Conservation (phyloP, 2,329 filamentous ascomycete genomes). For the Monilinia aucupariae region DNA sequence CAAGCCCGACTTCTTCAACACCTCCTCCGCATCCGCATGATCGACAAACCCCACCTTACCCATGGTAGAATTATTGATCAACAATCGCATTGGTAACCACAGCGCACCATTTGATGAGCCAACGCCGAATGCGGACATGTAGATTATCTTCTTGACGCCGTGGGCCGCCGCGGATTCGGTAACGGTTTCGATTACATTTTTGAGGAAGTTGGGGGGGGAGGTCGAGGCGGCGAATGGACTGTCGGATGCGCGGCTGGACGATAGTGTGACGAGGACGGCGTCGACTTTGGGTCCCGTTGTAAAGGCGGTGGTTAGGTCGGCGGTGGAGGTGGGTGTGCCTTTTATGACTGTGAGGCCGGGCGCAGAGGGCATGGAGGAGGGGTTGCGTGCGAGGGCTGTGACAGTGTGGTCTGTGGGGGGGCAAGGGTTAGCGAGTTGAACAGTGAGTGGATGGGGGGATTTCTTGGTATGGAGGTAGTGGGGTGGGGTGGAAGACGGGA, state of each 20-base stretch:
- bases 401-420: slow-evolving; percentile 38
- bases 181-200: neutral
- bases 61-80: slow-evolving; percentile 44
- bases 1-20: slow-evolving; percentile 14
- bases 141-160: slow-evolving; percentile 39
- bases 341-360: slow-evolving; percentile 38
- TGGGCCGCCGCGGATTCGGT: slow-evolving; percentile 37
- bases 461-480: neutral
- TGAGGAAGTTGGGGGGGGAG: slow-evolving; percentile 2
- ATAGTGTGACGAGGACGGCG: slow-evolving; percentile 46
- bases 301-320: slow-evolving; percentile 16
- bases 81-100: slow-evolving; percentile 38
- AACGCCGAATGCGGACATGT: slow-evolving; percentile 47
- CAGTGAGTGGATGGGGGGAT: neutral
- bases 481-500: neutral
- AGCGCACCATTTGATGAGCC: slow-evolving; percentile 42
- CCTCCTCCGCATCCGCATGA: slow-evolving; percentile 37
- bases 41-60: slow-evolving; percentile 41
- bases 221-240: slow-evolving; percentile 42
- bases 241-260: slow-evolving; percentile 42
- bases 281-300: slow-evolving; percentile 26
- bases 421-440: slow-evolving; percentile 10
- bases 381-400: slow-evolving; percentile 43
- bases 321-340: slow-evolving; percentile 28
- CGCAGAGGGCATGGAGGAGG: slow-evolving; percentile 33